A percentile compares a stretch with the other conserved stretches of the same genome.
These are phyloP conservation scores for Chlamydomonas sp. DNA, from an alignment of 139 green algal genomes.

Conservation along the genomic window DNA sequence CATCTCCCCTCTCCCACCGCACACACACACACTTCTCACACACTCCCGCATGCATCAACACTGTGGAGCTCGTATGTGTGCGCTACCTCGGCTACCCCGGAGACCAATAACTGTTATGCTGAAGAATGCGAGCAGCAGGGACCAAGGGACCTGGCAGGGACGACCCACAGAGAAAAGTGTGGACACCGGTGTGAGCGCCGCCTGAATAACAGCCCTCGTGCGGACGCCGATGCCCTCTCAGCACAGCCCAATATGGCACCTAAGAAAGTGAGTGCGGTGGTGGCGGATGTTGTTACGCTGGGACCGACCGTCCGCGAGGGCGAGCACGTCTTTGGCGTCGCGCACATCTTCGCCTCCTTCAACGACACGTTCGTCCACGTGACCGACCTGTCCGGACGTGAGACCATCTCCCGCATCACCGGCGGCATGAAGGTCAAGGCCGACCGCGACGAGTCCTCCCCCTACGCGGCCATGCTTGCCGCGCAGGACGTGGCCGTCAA, in stretches of 20 bases:
- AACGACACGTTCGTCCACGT: conserved; percentile 99
- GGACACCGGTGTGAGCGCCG: too few relatives aligned
- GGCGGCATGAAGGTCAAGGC: conserved; percentile 99
- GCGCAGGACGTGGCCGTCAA: conserved; percentile 93
- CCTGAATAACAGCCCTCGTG: conserved; percentile 12
- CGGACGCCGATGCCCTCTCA: conserved; percentile 4
- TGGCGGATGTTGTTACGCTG: conserved; percentile 65
- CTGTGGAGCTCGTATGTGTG: too few relatives aligned
- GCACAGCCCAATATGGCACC: conserved; percentile 48
- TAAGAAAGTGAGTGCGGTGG: conserved; percentile 35
- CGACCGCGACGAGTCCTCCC: conserved; percentile 97
- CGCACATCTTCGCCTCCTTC: conserved; percentile 99
- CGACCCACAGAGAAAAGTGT: too few relatives aligned
- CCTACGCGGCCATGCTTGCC: conserved; percentile 99
- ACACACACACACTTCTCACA: too few relatives aligned
- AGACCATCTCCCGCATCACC: conserved; percentile 94
- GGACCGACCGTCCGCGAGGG: conserved; percentile 81
- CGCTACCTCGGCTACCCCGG: too few relatives aligned
- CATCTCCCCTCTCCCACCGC: too few relatives aligned
- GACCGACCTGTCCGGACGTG: conserved; percentile 97
- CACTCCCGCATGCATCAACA: too few relatives aligned
- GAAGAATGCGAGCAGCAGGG: too few relatives aligned
- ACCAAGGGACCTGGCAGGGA: too few relatives aligned
- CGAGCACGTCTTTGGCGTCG: conserved; percentile 96
- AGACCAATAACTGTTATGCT: too few relatives aligned